These are phyloP conservation scores for Xylaria sp. DNA, from an alignment of 2,329 filamentous ascomycete genomes.

Conservation along the genomic window DNA sequence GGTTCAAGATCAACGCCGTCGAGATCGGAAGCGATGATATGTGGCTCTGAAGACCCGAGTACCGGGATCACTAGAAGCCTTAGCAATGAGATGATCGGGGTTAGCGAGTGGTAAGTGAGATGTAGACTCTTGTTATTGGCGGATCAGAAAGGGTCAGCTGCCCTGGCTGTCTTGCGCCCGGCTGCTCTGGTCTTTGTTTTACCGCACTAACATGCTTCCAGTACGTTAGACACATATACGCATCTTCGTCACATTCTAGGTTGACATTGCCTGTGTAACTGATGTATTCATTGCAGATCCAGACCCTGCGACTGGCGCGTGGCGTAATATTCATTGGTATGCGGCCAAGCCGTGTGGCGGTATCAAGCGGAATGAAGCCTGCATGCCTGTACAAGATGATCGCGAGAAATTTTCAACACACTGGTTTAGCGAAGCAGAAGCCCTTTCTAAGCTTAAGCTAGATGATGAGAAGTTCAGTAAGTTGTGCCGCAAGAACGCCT, in stretches of 20 bases:
- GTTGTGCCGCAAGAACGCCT: conserved; percentile 22
- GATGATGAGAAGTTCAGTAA: conserved; percentile 48
- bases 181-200: conserved; percentile 9
- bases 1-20: conserved; percentile 56
- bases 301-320: conserved; percentile 47
- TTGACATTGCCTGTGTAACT: conserved; percentile 21
- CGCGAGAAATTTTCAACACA: conserved; percentile 46
- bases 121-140: conserved; percentile 9
- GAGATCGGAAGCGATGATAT: conserved; percentile 31
- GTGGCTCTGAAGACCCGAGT: conserved; percentile 40
- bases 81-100: conserved; percentile 45
- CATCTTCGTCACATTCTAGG: conserved; percentile 6
- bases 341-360: conserved; percentile 42
- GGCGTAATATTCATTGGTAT: conserved; percentile 43
- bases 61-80: conserved; percentile 44
- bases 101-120: conserved; percentile 46
- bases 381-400: conserved; percentile 44
- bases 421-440: conserved; percentile 45
- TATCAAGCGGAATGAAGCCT: conserved; percentile 41
- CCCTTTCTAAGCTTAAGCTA: conserved; percentile 43
- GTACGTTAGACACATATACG: conserved; percentile 37
- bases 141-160: conserved; percentile 10
- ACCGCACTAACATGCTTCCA: conserved; percentile 29
- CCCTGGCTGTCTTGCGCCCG: conserved; percentile 2
- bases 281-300: conserved; percentile 40